Evolutionary conservation across 495 filamentous ascomycete species (phyloP), one percentile per base, ranked within the genome.

Genomic region (Chaetomidium leptoderma): DNA sequence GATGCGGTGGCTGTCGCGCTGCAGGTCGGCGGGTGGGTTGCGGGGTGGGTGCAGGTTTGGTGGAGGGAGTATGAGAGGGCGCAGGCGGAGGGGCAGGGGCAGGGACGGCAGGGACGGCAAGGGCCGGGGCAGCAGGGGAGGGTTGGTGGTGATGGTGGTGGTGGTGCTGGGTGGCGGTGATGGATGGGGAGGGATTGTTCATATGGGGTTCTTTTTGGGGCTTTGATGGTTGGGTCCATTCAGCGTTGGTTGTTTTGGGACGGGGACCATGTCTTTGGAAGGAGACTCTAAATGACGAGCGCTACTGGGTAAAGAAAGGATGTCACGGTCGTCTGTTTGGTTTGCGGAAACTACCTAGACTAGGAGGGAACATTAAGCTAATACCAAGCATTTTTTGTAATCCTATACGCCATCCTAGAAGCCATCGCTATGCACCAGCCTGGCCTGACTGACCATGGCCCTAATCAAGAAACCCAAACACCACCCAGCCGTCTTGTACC

Each of bases 31-130:
- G 83, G 77, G 0, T 85, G 83, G 75, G 57, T 74, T 3, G 71
- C 72, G 55, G 78, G 80, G 7, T 72, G 86, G 49, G 65, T 72
- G 57, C 68, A 73, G 24, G 80, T 88, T 29, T 86, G 85, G 72
- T 67, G 77, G 59, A 67, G 72, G 53, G 81, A 85, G 69, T 84
- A 84, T 55, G 65, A 74, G 63, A 71, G 59, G 48, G 74, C 70
- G 17, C 66, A 75, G 69, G 68, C 66, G 42, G 57, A 37, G 51
- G 27, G 24, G 27, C 26, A 54, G 16, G 51, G 10, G 32, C 43
- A 56, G 39, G 4, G 16, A 26, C 26, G 32, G 32, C 32, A 35
- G 32, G 32, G 9, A 9, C 32, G 32, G 32, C 32, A 35, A 13
- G 14, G 24, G 24, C 32, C 35, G 30, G 11, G 21, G 10, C 45